Evolutionary conservation across 2,329 filamentous ascomycete genomes (phyloP), one percentile per base, ranked within the genome.

Genomic region (Fusarium marasasianum): DNA sequence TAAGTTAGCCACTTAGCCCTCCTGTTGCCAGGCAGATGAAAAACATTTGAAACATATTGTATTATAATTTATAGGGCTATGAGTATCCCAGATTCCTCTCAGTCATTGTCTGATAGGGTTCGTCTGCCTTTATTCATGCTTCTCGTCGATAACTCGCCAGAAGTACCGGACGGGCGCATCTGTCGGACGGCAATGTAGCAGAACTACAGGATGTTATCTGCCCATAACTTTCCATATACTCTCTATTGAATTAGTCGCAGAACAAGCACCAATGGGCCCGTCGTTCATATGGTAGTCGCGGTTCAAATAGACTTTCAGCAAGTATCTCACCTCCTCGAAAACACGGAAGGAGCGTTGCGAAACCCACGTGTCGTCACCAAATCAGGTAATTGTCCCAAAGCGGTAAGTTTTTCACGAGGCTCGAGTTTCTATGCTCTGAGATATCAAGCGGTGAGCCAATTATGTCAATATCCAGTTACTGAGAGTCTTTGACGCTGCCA

Each of bases 31-130:
- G 20, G 0, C 38, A 41, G 38, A 22, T 24, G 24, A 24, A 24
- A 24, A 24, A 24, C 24, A 24, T 24, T 24, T 24, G 24, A 24
- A 24, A 24, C 24, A 24, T 24, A 24, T 24, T 24, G 24, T 24
- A 24, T 24, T 24, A 24, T 3, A 24, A 24, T 24, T 24, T 24
- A 24, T 24, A 24, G 20, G 6, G 8, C 18, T 40, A 40, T 22
- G 22, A 15, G 33, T 5, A 37, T 37, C 17, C 9, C 2, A 37
- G 10, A 37, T 2, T 3, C 17, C 17, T 10, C 35, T 5, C 1
- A 1, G 35, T 2, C 0, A 6, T 18, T 18, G 0, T 41, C 0
- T 4, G 38, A 14, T 0, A 41, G 20, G 0, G 5, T 0, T 0
- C 20, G 20, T 41, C 4, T 22, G 20, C 20, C 14, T 41, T 41